Base-by-base conservation (phyloP, 768 basidiomycete species). In the Rhizopogon vulgaris region DNA sequence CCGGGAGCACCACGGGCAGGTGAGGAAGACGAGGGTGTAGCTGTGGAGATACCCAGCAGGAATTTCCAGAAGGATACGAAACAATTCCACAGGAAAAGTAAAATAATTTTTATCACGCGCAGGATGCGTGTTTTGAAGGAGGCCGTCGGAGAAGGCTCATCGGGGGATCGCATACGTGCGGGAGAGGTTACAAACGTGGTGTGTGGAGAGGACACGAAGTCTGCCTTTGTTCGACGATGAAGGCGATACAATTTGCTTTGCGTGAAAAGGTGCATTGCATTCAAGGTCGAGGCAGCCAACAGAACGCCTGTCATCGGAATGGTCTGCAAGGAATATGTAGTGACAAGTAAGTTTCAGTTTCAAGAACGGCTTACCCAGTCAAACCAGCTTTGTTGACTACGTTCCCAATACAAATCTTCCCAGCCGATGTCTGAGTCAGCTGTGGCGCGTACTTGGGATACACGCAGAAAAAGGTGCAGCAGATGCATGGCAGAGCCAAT, bases 331-430 rank as follows among this genome's bases (percentile, higher is more conserved):
- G 34, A 14, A 52, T 54, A 45, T 51, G 43, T 56, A 47, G 60
- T 57, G 40, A 9, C 41, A 24, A 25, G 30, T 2, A 17, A 45
- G 24, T 41, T 40, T 11, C 22, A n/a, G 14, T 24, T n/a, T 32
- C 34, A 14, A 38, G 8, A 37, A 11, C 11, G 22, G 64, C 76
- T 56, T 49, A 89, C 90, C 90, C 90, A 92, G 68, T 88, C 84
- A 53, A 89, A 84, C 87, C 87, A 88, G 3, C 82, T 73, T 17
- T 74, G 71, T 24, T 78, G 78, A 60, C 76, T 80, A 48, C 76
- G 79, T 62, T 85, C 85, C 52, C 77, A 76, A 54, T 86, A 84
- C 71, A 90, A 80, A 62, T 86, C 83, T 60, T 90, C 87, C 87
- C 87, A 90, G 3, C 82, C 84, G 17, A 84, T 60, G 55, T 90